Base-by-base conservation (phyloP, 2,329 filamentous ascomycete species). In the Venturia aucupariae region DNA sequence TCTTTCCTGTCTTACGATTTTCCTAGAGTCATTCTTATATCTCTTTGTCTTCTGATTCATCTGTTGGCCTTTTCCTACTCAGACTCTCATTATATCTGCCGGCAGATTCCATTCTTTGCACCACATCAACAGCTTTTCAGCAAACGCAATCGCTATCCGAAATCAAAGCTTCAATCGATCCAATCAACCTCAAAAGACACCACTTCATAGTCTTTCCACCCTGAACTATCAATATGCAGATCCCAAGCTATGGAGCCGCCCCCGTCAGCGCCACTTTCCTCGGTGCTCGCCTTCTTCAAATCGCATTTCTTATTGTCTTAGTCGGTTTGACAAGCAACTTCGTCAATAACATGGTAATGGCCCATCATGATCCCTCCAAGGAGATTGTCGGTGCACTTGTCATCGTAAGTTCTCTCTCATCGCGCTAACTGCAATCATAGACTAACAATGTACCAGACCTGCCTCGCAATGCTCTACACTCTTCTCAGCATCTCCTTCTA, bases 281-380 rank as follows among this genome's bases (percentile, higher is more conserved):
- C 65, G 79, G 86, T 68, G 84, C 88, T 69, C 87, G 92, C 60
- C 81, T 82, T 65, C 81, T 92, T 69, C 87, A 95, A 73, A 81
- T 85, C 66, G 77, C 89, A 67, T 85, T 84, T 32, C 87, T 96
- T 72, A 80, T 94, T 65, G 80, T 86, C 65, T 86, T 94, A 68
- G 88, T 96, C 68, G 90, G 91, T 57, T 84, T 96, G 74, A 86
- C 86, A 0, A 85, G 88, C 71, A 91, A 92, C 75, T 95, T 96
- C 76, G 87, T 96, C 71, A 82, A 86, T 30, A 82, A 90, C 69
- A 91, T 95, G 73, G 84, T 90, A 55, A 78, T 80, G 54, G 83
- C 81, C 27, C 82, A 86, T 67, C 83, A 87, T 64, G 80, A 83
- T 38, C 85, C 89, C 0, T 90, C 91, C 0, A 79, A 84, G 62